These are phyloP conservation scores for Podospora pseudoanserina DNA, from an alignment of 495 filamentous ascomycete genomes.

Conservation along the genomic window DNA sequence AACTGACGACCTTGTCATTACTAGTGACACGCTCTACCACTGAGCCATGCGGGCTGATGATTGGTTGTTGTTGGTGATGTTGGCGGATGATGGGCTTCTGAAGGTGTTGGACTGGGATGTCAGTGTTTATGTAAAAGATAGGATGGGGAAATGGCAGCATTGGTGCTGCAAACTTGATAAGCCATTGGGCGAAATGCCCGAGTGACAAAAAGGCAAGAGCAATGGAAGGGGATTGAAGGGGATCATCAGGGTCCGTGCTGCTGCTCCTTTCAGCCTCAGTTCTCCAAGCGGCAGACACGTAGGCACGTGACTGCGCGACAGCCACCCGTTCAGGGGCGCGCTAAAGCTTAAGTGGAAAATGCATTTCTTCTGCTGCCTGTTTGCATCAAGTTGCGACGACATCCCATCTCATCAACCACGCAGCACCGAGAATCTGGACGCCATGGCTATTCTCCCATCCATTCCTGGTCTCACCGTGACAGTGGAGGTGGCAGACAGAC, in stretches of 20 bases:
- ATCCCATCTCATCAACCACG: neutral
- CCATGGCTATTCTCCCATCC: neutral
- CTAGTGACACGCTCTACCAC: slow-evolving; percentile 14
- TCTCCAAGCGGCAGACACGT: neutral
- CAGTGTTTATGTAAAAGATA: no score
- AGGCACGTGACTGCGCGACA: neutral
- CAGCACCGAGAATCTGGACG: neutral
- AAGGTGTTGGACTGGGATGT: neutral
- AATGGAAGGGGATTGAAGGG: neutral
- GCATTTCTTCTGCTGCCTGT: neutral
- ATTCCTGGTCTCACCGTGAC: slow-evolving; percentile 31
- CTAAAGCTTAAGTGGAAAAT: neutral
- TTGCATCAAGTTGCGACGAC: neutral
- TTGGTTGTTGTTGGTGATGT: neutral
- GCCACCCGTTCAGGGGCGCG: neutral
- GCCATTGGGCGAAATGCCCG: no score
- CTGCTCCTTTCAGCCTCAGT: neutral
- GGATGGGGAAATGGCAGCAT: no score
- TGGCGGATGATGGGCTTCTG: neutral
- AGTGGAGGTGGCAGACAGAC: slow-evolving; percentile 25
- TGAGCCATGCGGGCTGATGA: slow-evolving; percentile 20
- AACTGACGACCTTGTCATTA: slow-evolving; percentile 19
- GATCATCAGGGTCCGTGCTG: neutral
- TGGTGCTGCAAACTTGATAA: no score
- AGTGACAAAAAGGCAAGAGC: neutral